These are phyloP conservation scores for Cavenderia fasciculata DNA, from an alignment of 78 protist species.

Conservation along the genomic window DNA sequence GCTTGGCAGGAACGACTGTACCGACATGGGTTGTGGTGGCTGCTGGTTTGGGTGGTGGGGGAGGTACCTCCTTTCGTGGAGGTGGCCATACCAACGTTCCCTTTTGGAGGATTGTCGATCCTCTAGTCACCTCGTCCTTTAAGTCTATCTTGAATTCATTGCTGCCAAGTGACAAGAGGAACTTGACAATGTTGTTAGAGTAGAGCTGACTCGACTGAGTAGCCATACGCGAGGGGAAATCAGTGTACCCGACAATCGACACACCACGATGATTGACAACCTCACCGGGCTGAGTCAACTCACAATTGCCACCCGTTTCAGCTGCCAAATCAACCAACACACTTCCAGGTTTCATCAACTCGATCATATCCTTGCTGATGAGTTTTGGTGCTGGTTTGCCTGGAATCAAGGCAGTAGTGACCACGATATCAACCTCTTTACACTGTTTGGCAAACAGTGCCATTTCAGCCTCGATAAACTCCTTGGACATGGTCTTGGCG, in stretches of 20 bases:
- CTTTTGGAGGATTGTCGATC: conserved; percentile 7
- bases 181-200: conserved; percentile 87
- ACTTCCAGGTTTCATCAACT: conserved; percentile 90
- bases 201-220: conserved; percentile 88
- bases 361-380: conserved; percentile 87
- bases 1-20: neutral
- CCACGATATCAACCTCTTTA: conserved; percentile 96
- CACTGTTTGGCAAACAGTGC: conserved; percentile 89
- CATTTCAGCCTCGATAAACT: conserved; percentile 95
- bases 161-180: conserved; percentile 83
- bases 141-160: conserved; percentile 79
- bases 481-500: conserved; percentile 96
- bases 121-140: conserved; percentile 80
- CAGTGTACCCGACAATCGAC: conserved; percentile 95
- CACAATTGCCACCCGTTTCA: conserved; percentile 97
- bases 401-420: conserved; percentile 99
- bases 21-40: neutral
- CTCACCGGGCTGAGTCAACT: conserved; percentile 83
- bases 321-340: conserved; percentile 99
- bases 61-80: conserved; percentile 40
- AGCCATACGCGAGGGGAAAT: conserved; percentile 95
- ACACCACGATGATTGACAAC: conserved; percentile 86
- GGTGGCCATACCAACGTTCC: conserved; percentile 72
- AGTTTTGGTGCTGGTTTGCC: conserved; percentile 93
- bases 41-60: neutral